Percentiles rank a stretch among this genome's conserved stretches.
Conservation (phyloP, 1,284 basidiomycete genomes). For the Phlebopus sp. region DNA sequence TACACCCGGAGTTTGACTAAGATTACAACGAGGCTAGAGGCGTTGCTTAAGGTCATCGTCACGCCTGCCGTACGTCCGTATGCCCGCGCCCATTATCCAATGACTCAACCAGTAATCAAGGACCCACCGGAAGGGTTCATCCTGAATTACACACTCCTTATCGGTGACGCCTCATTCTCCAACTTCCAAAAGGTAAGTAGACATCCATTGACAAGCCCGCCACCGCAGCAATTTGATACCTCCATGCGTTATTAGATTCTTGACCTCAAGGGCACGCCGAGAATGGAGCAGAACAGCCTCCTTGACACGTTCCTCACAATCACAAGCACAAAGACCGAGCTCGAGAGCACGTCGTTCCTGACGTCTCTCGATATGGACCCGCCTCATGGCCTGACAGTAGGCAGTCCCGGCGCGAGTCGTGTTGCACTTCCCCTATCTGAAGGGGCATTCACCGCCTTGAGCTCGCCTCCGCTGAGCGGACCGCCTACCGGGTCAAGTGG, state of each 20-base stretch:
- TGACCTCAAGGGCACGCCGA: conserved; percentile 91
- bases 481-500: conserved; percentile 50
- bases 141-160: conserved; percentile 88
- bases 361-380: conserved; percentile 95
- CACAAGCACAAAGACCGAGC: conserved; percentile 84
- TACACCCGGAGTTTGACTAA: conserved; percentile 82
- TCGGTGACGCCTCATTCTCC: conserved; percentile 89
- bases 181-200: conserved; percentile 92
- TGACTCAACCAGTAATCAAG: conserved; percentile 35
- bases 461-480: conserved; percentile 56
- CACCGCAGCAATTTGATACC: conserved; percentile 9
- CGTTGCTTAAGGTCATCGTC: conserved; percentile 90
- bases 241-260: conserved; percentile 65
- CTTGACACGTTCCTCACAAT: conserved; percentile 89
- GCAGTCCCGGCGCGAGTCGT: conserved; percentile 59
- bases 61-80: conserved; percentile 71
- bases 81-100: not conserved
- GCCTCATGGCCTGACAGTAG: conserved; percentile 42
- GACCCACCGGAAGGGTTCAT: conserved; percentile 93
- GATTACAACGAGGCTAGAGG: conserved; percentile 79
- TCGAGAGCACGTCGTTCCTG: conserved; percentile 87
- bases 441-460: conserved; percentile 54
- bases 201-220: not conserved
- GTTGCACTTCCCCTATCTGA: conserved; percentile 53
- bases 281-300: conserved; percentile 82